A percentile compares a stretch with the other conserved stretches of the same genome.
These are phyloP conservation scores for Alternaria hordeiaustralica DNA, from an alignment of 2,329 filamentous ascomycete species.

Conservation along the genomic window DNA sequence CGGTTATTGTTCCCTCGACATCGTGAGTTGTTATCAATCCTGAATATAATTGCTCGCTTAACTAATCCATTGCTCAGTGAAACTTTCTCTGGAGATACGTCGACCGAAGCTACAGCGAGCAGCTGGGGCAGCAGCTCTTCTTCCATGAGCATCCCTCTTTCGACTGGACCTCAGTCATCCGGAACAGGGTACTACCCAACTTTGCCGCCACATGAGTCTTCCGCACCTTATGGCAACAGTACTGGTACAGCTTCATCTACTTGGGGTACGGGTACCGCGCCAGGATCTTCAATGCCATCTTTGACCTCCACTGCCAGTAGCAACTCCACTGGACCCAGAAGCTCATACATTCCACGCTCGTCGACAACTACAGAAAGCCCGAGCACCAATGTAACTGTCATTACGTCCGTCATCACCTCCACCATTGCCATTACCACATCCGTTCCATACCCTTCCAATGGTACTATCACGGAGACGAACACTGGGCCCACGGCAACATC, in stretches of 20 bases:
- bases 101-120: constrained; percentile 24
- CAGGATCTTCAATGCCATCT: neutral
- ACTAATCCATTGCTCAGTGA: constrained; percentile 12
- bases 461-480: constrained; percentile 4
- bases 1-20: constrained; percentile 4
- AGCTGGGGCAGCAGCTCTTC: constrained; percentile 23
- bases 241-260: constrained; percentile 1
- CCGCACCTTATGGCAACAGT: constrained; percentile 20
- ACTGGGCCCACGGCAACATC: constrained; percentile 2
- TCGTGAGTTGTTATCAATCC: constrained; percentile 16
- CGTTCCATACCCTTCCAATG: constrained; percentile 4
- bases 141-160: constrained; percentile 7
- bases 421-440: neutral
- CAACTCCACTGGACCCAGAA: neutral
- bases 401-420: neutral
- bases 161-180: constrained; percentile 12
- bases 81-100: constrained; percentile 10
- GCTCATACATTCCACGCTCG: neutral
- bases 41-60: neutral
- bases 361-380: neutral
- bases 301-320: neutral
- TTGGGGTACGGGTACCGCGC: constrained; percentile 9
- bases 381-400: neutral
- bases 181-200: constrained; percentile 8
- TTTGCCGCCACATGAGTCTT: constrained; percentile 1